A percentile compares a stretch with the other conserved stretches of the same genome.
phyloP scores from a whole-genome alignment of 1,284 basidiomycete genomes.

The Takashimella tepidaria region DNA sequence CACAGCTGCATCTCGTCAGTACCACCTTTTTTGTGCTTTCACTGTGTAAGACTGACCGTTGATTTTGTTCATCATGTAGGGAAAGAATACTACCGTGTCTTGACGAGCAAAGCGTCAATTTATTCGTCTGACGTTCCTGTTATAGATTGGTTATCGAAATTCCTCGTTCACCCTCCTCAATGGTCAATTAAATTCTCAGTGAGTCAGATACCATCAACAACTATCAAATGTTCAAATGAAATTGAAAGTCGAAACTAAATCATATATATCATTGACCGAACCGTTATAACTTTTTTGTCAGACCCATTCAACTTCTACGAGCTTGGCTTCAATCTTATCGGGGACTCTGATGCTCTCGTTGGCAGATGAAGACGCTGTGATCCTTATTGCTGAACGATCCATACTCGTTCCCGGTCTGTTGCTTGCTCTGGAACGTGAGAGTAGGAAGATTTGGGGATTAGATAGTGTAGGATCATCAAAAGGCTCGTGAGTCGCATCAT shows the following conservation, averaged over 20 bases:
- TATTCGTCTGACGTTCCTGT: conserved; percentile 9
- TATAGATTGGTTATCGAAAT: conserved; percentile 21
- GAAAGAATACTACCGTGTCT: conserved; percentile 30
- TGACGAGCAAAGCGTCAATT: conserved; percentile 15
- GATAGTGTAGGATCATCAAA: conserved; percentile 8
- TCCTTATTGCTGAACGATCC: conserved; percentile 32
- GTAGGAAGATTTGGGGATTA: conserved; percentile 30
- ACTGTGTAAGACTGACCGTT: too few relatives aligned
- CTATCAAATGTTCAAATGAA: too few relatives aligned
- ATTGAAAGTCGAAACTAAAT: too few relatives aligned
- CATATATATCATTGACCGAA: too few relatives aligned
- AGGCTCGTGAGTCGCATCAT: conserved; percentile 25
- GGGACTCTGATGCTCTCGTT: conserved; percentile 28
- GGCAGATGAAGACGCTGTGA: conserved; percentile 28
- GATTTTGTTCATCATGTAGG: too few relatives aligned
- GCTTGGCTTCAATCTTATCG: neutral
- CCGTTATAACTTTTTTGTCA: too few relatives aligned
- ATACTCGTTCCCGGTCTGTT: conserved; percentile 32
- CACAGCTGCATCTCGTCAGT: conserved; percentile 31
- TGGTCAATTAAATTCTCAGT: neutral
- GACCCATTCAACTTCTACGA: neutral
- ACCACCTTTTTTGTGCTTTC: too few relatives aligned
- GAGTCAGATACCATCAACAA: neutral
- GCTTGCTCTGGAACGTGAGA: conserved; percentile 27
- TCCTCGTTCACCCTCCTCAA: conserved; percentile 6